Percentiles rank a stretch among this genome's conserved stretches.
phyloP scores from a whole-genome alignment of 805 yeast species.

The Candida taoyuanica region DNA sequence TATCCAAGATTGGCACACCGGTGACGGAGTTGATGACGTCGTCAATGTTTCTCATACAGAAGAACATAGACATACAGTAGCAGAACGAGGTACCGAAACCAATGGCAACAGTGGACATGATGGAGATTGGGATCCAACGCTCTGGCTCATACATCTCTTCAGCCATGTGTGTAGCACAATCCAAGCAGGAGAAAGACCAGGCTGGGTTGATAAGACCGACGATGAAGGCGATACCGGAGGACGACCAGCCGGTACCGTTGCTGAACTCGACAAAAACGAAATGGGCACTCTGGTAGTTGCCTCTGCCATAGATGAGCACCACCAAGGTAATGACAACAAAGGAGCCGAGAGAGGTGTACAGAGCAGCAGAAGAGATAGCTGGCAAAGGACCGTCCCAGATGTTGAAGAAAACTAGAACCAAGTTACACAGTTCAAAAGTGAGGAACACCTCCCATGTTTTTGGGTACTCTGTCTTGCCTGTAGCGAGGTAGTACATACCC shows the following conservation, averaged over 20 bases:
- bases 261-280: slow-evolving; percentile 52
- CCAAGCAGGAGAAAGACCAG: slow-evolving; percentile 67
- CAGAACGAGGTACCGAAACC: slow-evolving; percentile 58
- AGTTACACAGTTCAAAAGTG: slow-evolving; percentile 41
- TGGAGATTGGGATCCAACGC: slow-evolving; percentile 54
- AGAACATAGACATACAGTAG: slow-evolving; percentile 53
- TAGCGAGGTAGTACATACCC: slow-evolving; percentile 42
- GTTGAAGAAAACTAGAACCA: slow-evolving; percentile 41
- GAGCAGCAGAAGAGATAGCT: slow-evolving; percentile 41
- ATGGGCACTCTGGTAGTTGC: slow-evolving; percentile 44
- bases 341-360: slow-evolving; percentile 49
- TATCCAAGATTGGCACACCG: slow-evolving; percentile 60
- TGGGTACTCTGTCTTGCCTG: slow-evolving; percentile 31
- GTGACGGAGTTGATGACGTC: slow-evolving; percentile 43
- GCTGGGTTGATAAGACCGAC: slow-evolving; percentile 69
- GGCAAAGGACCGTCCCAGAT: slow-evolving; percentile 50
- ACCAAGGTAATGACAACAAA: slow-evolving; percentile 50
- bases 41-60: slow-evolving; percentile 49
- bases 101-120: slow-evolving; percentile 57
- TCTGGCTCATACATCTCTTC: slow-evolving; percentile 57
- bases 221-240: slow-evolving; percentile 55
- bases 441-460: slow-evolving; percentile 54
- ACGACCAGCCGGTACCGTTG: slow-evolving; percentile 58
- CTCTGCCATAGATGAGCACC: slow-evolving; percentile 47
- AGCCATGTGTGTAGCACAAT: slow-evolving; percentile 68